Conservation (phyloP, 257 asterid species). For the Cordia subcordata region DNA sequence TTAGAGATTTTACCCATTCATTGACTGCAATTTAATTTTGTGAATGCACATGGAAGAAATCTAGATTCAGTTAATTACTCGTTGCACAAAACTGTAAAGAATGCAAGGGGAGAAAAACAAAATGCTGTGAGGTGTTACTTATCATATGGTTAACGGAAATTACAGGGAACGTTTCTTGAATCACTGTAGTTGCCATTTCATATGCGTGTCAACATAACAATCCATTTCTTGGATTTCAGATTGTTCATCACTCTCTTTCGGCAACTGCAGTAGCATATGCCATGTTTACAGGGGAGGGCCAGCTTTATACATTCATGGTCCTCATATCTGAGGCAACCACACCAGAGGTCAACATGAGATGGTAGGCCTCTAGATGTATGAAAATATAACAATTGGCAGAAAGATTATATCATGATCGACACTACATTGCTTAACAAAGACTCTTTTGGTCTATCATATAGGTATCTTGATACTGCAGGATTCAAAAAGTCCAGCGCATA, state of each 20-base stretch:
- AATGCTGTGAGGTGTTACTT: no score
- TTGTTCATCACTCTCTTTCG: slow-evolving; percentile 90
- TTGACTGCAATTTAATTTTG: no score
- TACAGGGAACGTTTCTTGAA: background rate
- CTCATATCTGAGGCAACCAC: slow-evolving; percentile 93
- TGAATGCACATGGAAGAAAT: no score
- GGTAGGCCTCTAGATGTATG: slow-evolving; percentile 42
- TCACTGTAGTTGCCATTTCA: background rate
- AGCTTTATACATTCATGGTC: slow-evolving; percentile 96
- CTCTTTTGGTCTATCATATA: slow-evolving; percentile 28
- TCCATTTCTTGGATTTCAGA: slow-evolving; percentile 49
- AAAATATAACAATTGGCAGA: background rate
- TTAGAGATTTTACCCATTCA: no score
- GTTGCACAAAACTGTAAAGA: no score
- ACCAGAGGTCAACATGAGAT: slow-evolving; percentile 89
- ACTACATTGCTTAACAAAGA: slow-evolving; percentile 14
- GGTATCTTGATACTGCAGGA: slow-evolving; percentile 90
- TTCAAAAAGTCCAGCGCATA: slow-evolving; percentile 76
- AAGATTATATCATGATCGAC: slow-evolving; percentile 11
- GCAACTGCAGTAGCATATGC: slow-evolving; percentile 87
- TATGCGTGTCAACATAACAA: slow-evolving; percentile 10
- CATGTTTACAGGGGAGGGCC: slow-evolving; percentile 89
- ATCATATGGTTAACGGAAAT: no score
- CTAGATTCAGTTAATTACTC: no score
- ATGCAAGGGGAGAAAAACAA: no score